phyloP scores from a whole-genome alignment of 1,139 yeast genomes.

The Debaryomycetaceae sp. region DNA sequence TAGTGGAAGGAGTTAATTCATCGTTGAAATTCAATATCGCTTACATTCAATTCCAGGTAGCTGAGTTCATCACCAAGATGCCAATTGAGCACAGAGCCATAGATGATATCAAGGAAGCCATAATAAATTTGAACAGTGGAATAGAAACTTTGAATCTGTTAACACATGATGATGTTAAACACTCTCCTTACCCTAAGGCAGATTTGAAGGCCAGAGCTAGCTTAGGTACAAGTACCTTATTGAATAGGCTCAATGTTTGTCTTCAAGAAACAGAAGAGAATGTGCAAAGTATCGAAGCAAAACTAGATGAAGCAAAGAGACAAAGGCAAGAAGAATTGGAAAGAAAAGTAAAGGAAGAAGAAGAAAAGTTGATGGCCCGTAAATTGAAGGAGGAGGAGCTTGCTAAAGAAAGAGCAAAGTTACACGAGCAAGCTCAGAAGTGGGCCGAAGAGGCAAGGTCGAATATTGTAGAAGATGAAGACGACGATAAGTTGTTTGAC shows the following conservation, averaged over 20 bases:
- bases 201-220: conserved; percentile 83
- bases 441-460: conserved; percentile 64
- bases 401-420: conserved; percentile 63
- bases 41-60: conserved; percentile 79
- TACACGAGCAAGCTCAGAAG: conserved; percentile 79
- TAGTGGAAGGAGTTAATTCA: conserved; percentile 35
- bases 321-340: conserved; percentile 57
- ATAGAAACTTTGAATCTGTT: conserved; percentile 58
- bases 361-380: conserved; percentile 37
- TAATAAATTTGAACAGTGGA: conserved; percentile 60
- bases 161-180: conserved; percentile 47
- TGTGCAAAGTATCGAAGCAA: conserved; percentile 55
- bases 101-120: conserved; percentile 58
- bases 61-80: conserved; percentile 72
- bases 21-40: conserved; percentile 76
- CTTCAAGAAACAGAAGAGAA: conserved; percentile 70
- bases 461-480: conserved; percentile 31
- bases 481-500: conserved; percentile 28
- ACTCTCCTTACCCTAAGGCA: conserved; percentile 72
- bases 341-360: conserved; percentile 33
- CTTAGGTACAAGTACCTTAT: conserved; percentile 75
- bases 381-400: conserved; percentile 48
- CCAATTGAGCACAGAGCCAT: conserved; percentile 58
- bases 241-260: conserved; percentile 66
- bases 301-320: conserved; percentile 70